Conservation (phyloP, 345 rosid species). For the Acer saccharum region DNA sequence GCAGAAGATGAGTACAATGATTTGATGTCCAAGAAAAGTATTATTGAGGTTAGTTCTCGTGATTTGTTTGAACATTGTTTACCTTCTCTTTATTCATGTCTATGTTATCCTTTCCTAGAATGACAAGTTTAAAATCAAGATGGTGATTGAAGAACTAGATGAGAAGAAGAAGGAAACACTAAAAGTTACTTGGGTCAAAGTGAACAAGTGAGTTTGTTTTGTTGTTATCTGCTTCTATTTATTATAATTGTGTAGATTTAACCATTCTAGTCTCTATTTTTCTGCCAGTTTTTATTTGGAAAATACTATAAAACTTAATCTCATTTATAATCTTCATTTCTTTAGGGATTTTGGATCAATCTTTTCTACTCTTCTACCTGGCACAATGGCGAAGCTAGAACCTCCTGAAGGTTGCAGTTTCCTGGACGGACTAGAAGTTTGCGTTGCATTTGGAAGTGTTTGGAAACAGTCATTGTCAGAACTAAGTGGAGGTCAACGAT, state of each 20-base stretch:
- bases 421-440: slow-evolving; percentile 94
- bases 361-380: slow-evolving; percentile 90
- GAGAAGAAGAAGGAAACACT: slow-evolving; percentile 90
- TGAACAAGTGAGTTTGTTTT: slow-evolving; percentile 56
- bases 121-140: slow-evolving; percentile 88
- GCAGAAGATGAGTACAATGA: slow-evolving; percentile 97
- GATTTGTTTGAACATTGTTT: slow-evolving; percentile 15
- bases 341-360: slow-evolving; percentile 92
- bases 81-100: slow-evolving; percentile 15
- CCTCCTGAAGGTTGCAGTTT: slow-evolving; percentile 89
- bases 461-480: slow-evolving; percentile 98
- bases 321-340: slow-evolving; percentile 3
- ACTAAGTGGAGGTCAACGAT: slow-evolving; percentile 92
- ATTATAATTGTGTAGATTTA: background rate
- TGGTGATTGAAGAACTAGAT: slow-evolving; percentile 94
- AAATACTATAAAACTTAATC: background rate
- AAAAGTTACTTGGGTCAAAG: slow-evolving; percentile 94
- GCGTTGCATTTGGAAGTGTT: slow-evolving; percentile 92
- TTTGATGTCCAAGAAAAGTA: slow-evolving; percentile 80
- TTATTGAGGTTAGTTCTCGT: slow-evolving; percentile 66
- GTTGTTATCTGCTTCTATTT: background rate
- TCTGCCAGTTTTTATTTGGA: slow-evolving; percentile 13
- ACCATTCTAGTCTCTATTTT: slow-evolving; percentile 7
- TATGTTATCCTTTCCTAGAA: slow-evolving; percentile 42
- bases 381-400: slow-evolving; percentile 70